A percentile compares a stretch with the other conserved stretches of the same genome.
phyloP scores from a whole-genome alignment of 305 asterid genomes.

The Fraxinus latifolia region DNA sequence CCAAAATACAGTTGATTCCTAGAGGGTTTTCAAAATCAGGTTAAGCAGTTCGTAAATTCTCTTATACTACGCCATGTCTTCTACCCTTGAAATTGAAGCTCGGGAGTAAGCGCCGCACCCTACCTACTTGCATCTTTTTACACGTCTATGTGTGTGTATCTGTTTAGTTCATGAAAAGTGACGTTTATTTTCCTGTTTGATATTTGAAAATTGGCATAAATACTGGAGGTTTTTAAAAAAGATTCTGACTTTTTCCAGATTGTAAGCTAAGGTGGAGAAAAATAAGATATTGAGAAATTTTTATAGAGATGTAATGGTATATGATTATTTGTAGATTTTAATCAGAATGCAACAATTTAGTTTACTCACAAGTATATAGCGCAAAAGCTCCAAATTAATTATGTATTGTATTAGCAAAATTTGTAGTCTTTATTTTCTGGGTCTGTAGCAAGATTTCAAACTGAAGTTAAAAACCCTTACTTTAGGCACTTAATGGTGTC shows the following conservation, averaged over 20 bases:
- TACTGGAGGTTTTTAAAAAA: background rate
- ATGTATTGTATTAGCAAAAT: background rate
- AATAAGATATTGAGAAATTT: slow-evolving; percentile 6
- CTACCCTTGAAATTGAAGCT: slow-evolving; percentile 94
- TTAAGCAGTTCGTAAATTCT: slow-evolving; percentile 26
- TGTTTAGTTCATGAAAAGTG: background rate
- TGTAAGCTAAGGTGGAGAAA: background rate
- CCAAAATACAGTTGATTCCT: background rate
- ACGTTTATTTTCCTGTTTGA: slow-evolving; percentile 5
- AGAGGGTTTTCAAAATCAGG: slow-evolving; percentile 29
- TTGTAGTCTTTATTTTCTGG: background rate
- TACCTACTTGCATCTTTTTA: background rate
- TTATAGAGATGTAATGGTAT: background rate
- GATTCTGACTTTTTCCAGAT: background rate
- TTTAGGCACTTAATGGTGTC: background rate
- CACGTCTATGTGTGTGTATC: background rate
- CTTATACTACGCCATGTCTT: slow-evolving; percentile 54
- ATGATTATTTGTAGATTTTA: background rate
- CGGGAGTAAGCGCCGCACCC: slow-evolving; percentile 59
- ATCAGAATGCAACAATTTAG: background rate
- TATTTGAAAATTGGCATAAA: background rate
- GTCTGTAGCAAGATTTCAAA: background rate
- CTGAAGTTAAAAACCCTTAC: background rate
- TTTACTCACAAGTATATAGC: background rate
- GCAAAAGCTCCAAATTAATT: background rate